A percentile compares a stretch with the other conserved stretches of the same genome.
Evolutionary conservation across 2,329 filamentous ascomycete species (phyloP).

Genomic region (Neobulgaria alba): DNA sequence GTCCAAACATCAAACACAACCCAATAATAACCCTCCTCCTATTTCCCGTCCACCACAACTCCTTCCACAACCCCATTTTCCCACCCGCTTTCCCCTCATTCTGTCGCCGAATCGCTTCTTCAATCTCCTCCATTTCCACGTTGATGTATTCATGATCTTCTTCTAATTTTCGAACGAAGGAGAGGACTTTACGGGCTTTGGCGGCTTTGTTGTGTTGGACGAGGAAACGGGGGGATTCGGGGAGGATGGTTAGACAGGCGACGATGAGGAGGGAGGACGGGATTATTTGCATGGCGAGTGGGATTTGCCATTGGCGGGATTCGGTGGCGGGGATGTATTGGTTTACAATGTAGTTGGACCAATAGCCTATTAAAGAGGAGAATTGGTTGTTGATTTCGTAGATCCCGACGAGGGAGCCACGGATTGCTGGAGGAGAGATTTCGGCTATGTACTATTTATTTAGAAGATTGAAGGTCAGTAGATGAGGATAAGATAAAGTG

Average conservation of each 20-base stretch:
- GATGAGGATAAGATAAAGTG: neutral
- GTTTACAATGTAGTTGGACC: constrained; percentile 21
- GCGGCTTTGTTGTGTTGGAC: constrained; percentile 8
- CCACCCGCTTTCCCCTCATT: constrained; percentile 1
- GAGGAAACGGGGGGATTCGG: constrained; percentile 54
- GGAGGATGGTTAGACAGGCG: constrained; percentile 46
- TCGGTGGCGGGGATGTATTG: constrained; percentile 9
- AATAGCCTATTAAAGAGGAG: constrained; percentile 18
- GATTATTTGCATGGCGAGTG: constrained; percentile 30
- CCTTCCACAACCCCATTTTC: constrained; percentile 7
- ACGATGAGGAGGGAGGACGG: constrained; percentile 26
- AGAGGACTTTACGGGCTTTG: constrained; percentile 10
- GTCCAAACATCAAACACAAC: constrained; percentile 19
- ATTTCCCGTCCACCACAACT: constrained; percentile 19
- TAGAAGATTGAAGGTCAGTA: constrained; percentile 2
- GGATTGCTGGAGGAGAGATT: constrained; percentile 19
- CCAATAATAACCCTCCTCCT: constrained; percentile 16
- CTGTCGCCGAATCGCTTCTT: constrained; percentile 14
- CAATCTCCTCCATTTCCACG: constrained; percentile 16
- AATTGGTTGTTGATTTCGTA: constrained; percentile 25
- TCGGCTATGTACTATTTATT: constrained; percentile 22
- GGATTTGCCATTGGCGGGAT: constrained; percentile 28
- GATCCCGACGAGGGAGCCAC: constrained; percentile 21
- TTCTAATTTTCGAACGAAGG: constrained; percentile 11
- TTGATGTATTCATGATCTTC: constrained; percentile 12